Conservation (phyloP, 345 rosid species). For the Populus davidiana region DNA sequence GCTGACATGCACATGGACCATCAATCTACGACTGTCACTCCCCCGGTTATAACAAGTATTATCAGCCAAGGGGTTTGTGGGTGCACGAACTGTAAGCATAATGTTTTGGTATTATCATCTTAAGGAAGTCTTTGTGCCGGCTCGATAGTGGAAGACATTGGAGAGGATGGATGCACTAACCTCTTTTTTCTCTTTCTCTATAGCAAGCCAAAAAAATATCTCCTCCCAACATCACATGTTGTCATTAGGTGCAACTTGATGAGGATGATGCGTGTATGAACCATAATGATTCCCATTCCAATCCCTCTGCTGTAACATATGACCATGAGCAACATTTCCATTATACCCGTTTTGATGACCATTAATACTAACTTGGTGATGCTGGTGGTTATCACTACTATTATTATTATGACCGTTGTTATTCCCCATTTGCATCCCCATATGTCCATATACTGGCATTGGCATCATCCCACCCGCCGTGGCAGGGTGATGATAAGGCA, state of each 20-base stretch:
- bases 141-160: neutral
- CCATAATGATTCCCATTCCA: conserved; percentile 62
- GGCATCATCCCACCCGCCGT: conserved; percentile 44
- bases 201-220: neutral
- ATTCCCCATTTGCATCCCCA: conserved; percentile 49
- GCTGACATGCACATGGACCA: neutral
- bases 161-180: conserved; percentile 1
- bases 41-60: neutral
- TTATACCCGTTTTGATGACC: conserved; percentile 43
- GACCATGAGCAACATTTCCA: conserved; percentile 35
- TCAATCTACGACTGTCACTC: neutral
- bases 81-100: neutral
- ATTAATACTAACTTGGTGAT: conserved; percentile 16
- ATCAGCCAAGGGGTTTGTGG: neutral
- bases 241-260: conserved; percentile 52
- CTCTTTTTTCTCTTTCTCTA: neutral
- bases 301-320: conserved; percentile 63
- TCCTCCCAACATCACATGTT: conserved; percentile 25
- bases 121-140: neutral
- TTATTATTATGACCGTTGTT: neutral
- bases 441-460: conserved; percentile 64
- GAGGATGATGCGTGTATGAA: conserved; percentile 38
- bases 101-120: neutral
- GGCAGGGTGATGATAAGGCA: conserved; percentile 29
- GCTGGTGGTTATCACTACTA: neutral